Evolutionary conservation across 1,139 yeast genomes (phyloP).

Genomic region (Blastobotrys niveus): DNA sequence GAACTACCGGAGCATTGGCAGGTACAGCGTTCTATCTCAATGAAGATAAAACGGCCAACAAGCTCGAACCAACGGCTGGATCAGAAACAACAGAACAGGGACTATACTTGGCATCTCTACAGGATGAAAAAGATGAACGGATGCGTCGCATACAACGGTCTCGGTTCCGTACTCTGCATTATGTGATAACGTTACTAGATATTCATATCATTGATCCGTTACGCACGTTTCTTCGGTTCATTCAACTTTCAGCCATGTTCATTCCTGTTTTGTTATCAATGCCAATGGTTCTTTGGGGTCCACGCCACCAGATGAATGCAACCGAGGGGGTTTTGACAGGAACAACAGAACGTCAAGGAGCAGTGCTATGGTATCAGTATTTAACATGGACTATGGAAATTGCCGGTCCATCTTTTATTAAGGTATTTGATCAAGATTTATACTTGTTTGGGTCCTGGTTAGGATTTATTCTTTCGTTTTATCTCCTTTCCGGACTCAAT

Average conservation of each 20-base stretch:
- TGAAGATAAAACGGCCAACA: not conserved
- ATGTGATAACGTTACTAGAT: slow-evolving; percentile 6
- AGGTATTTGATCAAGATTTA: slow-evolving; percentile 33
- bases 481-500: not conserved
- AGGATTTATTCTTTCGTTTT: slow-evolving; percentile 6
- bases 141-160: slow-evolving; percentile 8
- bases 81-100: slow-evolving; percentile 13
- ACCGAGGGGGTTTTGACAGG: too few relatives aligned
- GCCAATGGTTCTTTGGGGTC: slow-evolving; percentile 65
- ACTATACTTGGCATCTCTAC: slow-evolving; percentile 11
- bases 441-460: slow-evolving; percentile 15
- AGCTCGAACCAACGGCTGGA: not conserved
- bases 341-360: slow-evolving; percentile 59
- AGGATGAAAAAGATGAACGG: slow-evolving; percentile 10
- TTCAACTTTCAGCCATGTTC: slow-evolving; percentile 61
- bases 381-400: slow-evolving; percentile 65
- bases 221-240: slow-evolving; percentile 58
- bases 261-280: slow-evolving; percentile 60
- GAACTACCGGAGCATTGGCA: not conserved
- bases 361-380: slow-evolving; percentile 63
- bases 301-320: slow-evolving; percentile 34
- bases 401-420: slow-evolving; percentile 93
- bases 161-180: slow-evolving; percentile 2
- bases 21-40: not conserved
- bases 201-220: slow-evolving; percentile 54